Evolutionary conservation across 495 filamentous ascomycete species (phyloP).

Genomic region (Emericellopsis terricola): DNA sequence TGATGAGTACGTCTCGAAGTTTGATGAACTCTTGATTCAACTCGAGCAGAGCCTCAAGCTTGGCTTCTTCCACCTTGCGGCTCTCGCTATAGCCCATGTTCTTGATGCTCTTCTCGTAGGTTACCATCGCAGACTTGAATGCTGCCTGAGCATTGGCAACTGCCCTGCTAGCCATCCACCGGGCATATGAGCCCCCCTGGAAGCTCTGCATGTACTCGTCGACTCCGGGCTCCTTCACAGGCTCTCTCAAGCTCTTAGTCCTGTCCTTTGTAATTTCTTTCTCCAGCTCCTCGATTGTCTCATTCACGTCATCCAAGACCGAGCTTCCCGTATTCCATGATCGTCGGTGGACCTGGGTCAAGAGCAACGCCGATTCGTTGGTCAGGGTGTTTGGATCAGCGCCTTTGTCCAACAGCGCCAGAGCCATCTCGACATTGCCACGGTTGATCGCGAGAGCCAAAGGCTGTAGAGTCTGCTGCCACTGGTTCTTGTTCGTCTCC

Average conservation of each 20-base stretch:
- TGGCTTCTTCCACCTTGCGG: constrained; percentile 29
- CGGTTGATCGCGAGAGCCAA: constrained; percentile 37
- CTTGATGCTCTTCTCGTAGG: constrained; percentile 14
- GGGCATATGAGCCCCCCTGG: constrained; percentile 30
- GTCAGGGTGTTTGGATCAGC: constrained; percentile 36
- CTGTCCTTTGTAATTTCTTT: constrained; percentile 20
- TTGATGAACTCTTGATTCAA: constrained; percentile 31
- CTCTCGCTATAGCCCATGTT: constrained; percentile 5
- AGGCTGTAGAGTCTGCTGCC: constrained; percentile 32
- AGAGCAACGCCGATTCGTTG: constrained; percentile 10
- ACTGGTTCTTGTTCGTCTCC: constrained; percentile 23
- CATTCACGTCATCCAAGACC: constrained; percentile 36
- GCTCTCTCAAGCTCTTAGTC: not conserved
- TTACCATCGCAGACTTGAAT: constrained; percentile 8
- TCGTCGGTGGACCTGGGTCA: constrained; percentile 9
- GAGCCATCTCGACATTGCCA: constrained; percentile 25
- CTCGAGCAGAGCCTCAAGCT: constrained; percentile 27
- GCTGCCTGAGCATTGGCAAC: constrained; percentile 6
- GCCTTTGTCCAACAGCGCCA: constrained; percentile 39
- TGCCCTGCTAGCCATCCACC: constrained; percentile 24
- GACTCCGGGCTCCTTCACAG: constrained; percentile 7
- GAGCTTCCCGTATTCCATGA: constrained; percentile 15
- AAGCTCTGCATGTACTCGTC: constrained; percentile 27
- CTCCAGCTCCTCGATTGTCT: constrained; percentile 27
- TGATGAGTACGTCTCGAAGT: constrained; percentile 32